Conservation (phyloP, 1,139 yeast genomes). For the Kluyveromyces sp. region DNA sequence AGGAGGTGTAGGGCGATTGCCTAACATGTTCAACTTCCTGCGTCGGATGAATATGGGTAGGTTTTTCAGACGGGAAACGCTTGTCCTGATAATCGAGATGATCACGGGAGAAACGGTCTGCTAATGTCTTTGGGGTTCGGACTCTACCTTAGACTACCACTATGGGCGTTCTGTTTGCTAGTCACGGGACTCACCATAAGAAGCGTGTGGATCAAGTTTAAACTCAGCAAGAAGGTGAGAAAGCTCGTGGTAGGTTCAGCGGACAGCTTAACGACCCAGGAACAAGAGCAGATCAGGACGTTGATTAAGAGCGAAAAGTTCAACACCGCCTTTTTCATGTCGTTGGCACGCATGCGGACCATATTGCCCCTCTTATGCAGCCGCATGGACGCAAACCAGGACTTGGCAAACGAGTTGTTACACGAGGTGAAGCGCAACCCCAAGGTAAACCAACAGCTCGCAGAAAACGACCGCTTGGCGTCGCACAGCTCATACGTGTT, state of each 20-base stretch:
- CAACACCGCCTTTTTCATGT: background rate
- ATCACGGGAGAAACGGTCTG: background rate
- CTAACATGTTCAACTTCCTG: too few relatives aligned
- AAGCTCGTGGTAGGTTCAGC: background rate
- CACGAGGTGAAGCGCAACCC: background rate
- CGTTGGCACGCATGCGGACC: background rate
- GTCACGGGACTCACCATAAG: background rate
- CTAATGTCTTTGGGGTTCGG: background rate
- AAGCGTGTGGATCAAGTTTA: background rate
- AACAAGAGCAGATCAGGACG: background rate
- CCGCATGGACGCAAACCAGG: background rate
- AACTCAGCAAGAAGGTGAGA: background rate
- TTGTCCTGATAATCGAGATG: background rate
- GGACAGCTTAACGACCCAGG: background rate
- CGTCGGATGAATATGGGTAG: background rate
- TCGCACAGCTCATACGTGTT: background rate
- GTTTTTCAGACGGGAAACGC: background rate
- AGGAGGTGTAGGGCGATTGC: too few relatives aligned
- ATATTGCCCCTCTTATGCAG: background rate
- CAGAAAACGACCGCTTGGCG: background rate
- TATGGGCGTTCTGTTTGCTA: background rate
- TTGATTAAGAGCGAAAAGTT: background rate
- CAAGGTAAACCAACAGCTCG: background rate
- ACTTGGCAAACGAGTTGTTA: background rate
- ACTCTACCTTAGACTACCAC: constrained; percentile 1